Evolutionary conservation across 2,329 filamentous ascomycete genomes (phyloP), one percentile per base, ranked within the genome.

Genomic region (Diaporthe sp.): DNA sequence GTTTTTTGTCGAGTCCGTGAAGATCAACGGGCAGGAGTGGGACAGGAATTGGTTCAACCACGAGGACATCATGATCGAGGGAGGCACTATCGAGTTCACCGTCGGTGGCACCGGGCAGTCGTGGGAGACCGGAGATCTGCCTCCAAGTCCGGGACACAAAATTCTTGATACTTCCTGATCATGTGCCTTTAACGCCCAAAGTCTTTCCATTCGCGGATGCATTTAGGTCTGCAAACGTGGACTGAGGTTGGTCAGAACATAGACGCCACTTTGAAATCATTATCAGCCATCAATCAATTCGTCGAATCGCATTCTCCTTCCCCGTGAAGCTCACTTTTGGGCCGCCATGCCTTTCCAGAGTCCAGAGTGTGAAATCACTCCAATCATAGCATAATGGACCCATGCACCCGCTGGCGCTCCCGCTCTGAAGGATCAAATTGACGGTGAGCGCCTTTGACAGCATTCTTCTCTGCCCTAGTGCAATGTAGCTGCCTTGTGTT

Each of bases 1-100:
- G 3, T 87, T 85, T 57, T 92, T 87, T 76, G 86, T 92, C 7
- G 88, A 91, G 78, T 85, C 84, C 3, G 82, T 91, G 1, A 87
- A 82, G 73, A 86, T 91, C 51, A 91, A 91, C 75, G 89, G 88
- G 0, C 75, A 88, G 72, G 3, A 74, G 0, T 91, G 89, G 90
- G 78, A 83, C 0, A 87, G 85, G 82, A 91, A 89, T 72, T 91
- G 90, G 90, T 84, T 91, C 25, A 84, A 86, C 73, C 89, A 91
- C 79, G 84, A 86, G 1, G 87, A 91, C 79, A 77, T 87, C 6
- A 82, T 87, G 76, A 79, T 82, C 0, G 79, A 85, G 31, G 87
- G 87, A 0, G 87, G 87, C 0, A 83, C 80, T 13, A 83, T 90
- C 39, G 86, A 90, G 79, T 90, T 90, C 79, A 83, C 83, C 34